These are phyloP conservation scores for Colletotrichum sp. DNA, from an alignment of 2,329 filamentous ascomycete species.

Conservation along the genomic window DNA sequence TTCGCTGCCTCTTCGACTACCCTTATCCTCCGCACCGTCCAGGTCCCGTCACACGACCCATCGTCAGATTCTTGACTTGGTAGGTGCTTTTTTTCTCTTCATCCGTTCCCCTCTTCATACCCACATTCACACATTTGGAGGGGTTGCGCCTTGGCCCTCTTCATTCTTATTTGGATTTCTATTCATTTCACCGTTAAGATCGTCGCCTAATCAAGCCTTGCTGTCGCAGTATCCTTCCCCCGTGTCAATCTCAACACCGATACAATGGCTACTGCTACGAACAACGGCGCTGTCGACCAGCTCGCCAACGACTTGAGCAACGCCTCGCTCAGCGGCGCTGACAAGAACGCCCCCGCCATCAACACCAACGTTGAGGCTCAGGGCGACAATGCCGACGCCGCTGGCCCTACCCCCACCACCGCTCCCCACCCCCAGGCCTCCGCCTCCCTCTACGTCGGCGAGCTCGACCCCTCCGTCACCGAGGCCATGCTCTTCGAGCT, in stretches of 20 bases:
- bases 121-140: background rate
- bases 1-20: background rate
- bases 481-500: slow-evolving; percentile 99
- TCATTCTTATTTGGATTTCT: background rate
- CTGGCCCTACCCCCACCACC: slow-evolving; percentile 74
- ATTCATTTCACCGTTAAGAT: background rate
- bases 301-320: slow-evolving; percentile 79
- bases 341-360: slow-evolving; percentile 69
- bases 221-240: slow-evolving; percentile 15
- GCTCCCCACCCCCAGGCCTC: slow-evolving; percentile 86
- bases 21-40: slow-evolving; percentile 2
- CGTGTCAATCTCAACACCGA: slow-evolving; percentile 23
- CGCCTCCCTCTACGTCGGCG: slow-evolving; percentile 97
- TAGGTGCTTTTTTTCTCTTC: slow-evolving; percentile 1
- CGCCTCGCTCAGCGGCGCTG: slow-evolving; percentile 70
- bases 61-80: slow-evolving; percentile 19
- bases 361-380: slow-evolving; percentile 70
- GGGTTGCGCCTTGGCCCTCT: background rate
- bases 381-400: slow-evolving; percentile 64
- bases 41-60: slow-evolving; percentile 11
- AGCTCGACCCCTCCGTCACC: slow-evolving; percentile 96
- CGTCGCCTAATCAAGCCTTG: background rate
- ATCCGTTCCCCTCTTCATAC: background rate
- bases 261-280: slow-evolving; percentile 66
- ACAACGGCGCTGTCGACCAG: slow-evolving; percentile 73